Evolutionary conservation across 257 asterid species (phyloP), one percentile per base, ranked within the genome.

Genomic region (Capsicum chinense): DNA sequence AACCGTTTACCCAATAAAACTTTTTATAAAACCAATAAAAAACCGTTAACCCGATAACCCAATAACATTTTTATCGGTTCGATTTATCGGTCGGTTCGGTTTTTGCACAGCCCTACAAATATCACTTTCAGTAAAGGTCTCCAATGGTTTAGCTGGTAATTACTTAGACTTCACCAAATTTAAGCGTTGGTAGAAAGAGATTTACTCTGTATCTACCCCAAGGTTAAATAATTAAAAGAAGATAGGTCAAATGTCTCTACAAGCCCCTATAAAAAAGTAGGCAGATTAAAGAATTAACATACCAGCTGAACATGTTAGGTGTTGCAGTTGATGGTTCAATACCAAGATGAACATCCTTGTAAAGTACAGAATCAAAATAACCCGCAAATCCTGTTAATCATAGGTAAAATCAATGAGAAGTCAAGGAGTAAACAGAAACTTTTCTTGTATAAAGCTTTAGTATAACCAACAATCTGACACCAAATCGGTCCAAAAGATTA

Each of bases 251-350:
- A 52, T 76, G 81, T 62, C 47, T 21, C 62, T 52, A 52, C 62
- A 76, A 7, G 15, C 13, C 81, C 21, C 81, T 26, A 21, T 44
- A 52, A 7, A 39, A 74, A 13, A 21, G 62, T 12, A 21, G 62
- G 21, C 62, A 76, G 62, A 7, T 6, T 6, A 83, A 56, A 47
- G 16, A 84, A 85, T 13, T 9, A 15, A 37, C 86, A 79, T 93
- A 97, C 98, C 99, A 97, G 94, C 99, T 97, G 88, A 97, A 97
- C 98, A 97, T 97, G 89, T 91, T 97, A 50, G 98, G 98, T 81
- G 98, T 97, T 79, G 95, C 95, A 14, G 97, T 93, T 42, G 97
- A 92, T 2, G 97, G 99, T 86, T 97, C 98, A 85, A 95, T 97
- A 69, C 99, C 98, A 81, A 97, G 98, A 89, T 93, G 99, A 54